phyloP scores from a whole-genome alignment of 2,329 filamentous ascomycete genomes.

The Trichoderma oligosporum region DNA sequence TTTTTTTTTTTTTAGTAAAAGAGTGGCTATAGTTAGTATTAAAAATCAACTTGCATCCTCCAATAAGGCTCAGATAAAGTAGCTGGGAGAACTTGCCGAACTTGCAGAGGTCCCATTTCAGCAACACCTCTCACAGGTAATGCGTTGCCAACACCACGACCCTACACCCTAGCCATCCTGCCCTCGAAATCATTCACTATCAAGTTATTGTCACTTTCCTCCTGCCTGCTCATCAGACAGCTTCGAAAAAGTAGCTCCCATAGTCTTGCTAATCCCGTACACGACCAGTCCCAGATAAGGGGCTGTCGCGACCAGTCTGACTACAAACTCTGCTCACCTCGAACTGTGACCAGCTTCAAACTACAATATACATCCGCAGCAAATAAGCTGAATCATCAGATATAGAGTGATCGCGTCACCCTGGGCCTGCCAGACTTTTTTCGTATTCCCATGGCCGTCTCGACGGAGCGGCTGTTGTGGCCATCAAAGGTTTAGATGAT shows the following conservation, averaged over 20 bases:
- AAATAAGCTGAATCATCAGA: conserved; percentile 3
- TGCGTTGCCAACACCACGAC: neutral
- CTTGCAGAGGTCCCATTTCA: neutral
- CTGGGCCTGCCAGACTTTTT: neutral
- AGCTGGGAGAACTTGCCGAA: neutral
- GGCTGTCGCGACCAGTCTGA: conserved; percentile 2
- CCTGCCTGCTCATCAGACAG: neutral
- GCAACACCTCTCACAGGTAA: neutral
- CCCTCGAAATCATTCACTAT: neutral
- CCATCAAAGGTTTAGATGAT: conserved; percentile 6
- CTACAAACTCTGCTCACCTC: conserved; percentile 4
- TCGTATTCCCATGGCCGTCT: neutral
- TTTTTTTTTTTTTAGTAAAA: conserved; percentile 23
- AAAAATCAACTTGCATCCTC: conserved; percentile 17
- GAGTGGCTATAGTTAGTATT: conserved; percentile 28
- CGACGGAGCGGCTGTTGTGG: conserved; percentile 10
- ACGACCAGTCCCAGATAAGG: neutral
- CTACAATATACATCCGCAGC: conserved; percentile 6
- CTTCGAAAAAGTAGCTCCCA: neutral
- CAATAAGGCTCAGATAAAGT: neutral
- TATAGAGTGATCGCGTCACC: neutral
- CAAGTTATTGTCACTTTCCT: neutral
- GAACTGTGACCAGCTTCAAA: conserved; percentile 1
- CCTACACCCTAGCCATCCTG: neutral
- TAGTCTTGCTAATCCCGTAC: neutral